A percentile compares a stretch with the other conserved stretches of the same genome.
These are phyloP conservation scores for Trichoderma hamatum DNA, from an alignment of 2,329 filamentous ascomycete species.

Conservation along the genomic window DNA sequence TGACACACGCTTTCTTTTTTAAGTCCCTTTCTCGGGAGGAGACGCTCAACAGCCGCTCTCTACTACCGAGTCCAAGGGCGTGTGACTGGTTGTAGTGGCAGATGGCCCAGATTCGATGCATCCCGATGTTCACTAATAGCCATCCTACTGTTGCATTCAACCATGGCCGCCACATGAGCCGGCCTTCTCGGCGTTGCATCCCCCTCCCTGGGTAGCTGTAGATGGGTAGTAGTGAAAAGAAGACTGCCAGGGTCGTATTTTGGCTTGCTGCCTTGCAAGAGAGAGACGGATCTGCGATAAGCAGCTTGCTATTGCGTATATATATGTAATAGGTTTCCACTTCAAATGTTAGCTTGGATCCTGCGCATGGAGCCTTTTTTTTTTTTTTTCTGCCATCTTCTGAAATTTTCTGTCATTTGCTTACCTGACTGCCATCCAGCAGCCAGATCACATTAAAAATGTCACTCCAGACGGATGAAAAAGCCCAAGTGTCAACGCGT, in stretches of 20 bases:
- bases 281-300: not conserved
- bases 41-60: slow-evolving; percentile 6
- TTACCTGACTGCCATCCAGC: not conserved
- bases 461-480: not conserved
- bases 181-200: not conserved
- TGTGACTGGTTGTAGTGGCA: not conserved
- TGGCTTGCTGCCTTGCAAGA: not conserved
- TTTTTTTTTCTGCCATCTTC: not conserved
- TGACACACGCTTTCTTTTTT: not conserved
- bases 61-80: not conserved
- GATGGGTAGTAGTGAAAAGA: not conserved
- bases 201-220: not conserved
- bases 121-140: not conserved
- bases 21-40: not conserved
- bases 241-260: not conserved
- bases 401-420: not conserved
- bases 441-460: not conserved
- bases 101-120: not conserved
- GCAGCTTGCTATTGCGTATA: not conserved
- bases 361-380: not conserved
- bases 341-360: not conserved
- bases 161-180: not conserved
- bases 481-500: not conserved
- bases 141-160: not conserved
- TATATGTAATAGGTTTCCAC: not conserved